A percentile compares a stretch with the other conserved stretches of the same genome.
phyloP scores from a whole-genome alignment of 495 filamentous ascomycete species.

The Hypoxylon perforatum region DNA sequence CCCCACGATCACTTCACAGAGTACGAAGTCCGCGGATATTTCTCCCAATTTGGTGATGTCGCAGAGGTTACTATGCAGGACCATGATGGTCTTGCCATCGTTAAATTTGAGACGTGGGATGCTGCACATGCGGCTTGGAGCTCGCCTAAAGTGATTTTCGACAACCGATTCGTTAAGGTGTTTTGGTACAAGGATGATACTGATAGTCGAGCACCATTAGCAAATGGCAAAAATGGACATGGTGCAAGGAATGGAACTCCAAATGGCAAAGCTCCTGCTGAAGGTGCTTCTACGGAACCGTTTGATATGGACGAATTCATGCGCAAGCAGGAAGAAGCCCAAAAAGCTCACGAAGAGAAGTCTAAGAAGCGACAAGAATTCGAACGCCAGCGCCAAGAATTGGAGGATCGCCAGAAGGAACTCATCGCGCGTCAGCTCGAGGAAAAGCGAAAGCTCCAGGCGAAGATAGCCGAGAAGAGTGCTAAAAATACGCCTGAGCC shows the following conservation, averaged over 20 bases:
- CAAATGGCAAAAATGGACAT: slow-evolving; percentile 39
- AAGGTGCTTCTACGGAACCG: slow-evolving; percentile 55
- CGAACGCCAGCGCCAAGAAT: slow-evolving; percentile 73
- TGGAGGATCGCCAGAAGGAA: slow-evolving; percentile 82
- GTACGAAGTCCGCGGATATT: slow-evolving; percentile 78
- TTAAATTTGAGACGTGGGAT: slow-evolving; percentile 80
- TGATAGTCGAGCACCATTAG: slow-evolving; percentile 39
- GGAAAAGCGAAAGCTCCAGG: slow-evolving; percentile 75
- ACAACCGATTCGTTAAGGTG: slow-evolving; percentile 97
- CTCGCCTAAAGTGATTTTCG: slow-evolving; percentile 94
- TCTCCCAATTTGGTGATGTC: slow-evolving; percentile 85
- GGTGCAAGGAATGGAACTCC: slow-evolving; percentile 32
- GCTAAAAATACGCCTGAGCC: slow-evolving; percentile 41
- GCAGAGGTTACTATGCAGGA: slow-evolving; percentile 77
- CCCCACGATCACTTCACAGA: slow-evolving; percentile 88
- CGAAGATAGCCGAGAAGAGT: slow-evolving; percentile 62
- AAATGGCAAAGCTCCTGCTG: slow-evolving; percentile 15
- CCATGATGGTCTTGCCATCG: slow-evolving; percentile 80
- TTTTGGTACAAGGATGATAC: slow-evolving; percentile 86
- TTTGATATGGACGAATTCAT: slow-evolving; percentile 84
- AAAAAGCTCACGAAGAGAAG: slow-evolving; percentile 82
- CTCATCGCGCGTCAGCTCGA: slow-evolving; percentile 78
- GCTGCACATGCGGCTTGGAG: slow-evolving; percentile 84
- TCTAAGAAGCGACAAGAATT: slow-evolving; percentile 77
- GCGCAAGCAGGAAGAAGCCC: slow-evolving; percentile 79